A percentile compares a stretch with the other conserved stretches of the same genome.
phyloP scores from a whole-genome alignment of 2,329 filamentous ascomycete genomes.

The Gnomoniopsis smithogilvyi region DNA sequence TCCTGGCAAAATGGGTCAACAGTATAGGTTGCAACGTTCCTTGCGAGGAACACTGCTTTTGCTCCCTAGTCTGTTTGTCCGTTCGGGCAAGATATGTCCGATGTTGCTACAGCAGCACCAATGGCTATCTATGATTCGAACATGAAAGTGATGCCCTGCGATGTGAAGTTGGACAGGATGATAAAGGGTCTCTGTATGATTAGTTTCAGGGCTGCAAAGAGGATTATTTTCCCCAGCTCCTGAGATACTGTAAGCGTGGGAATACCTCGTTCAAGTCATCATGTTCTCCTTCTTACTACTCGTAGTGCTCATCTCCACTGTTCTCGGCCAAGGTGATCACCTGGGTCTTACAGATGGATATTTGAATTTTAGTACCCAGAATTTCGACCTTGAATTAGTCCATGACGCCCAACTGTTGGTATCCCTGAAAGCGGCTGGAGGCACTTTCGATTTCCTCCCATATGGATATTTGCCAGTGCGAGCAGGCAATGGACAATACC shows the following conservation, averaged over 20 bases:
- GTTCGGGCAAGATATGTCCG: conserved; percentile 10
- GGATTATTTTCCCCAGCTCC: too few species aligned
- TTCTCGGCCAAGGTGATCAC: conserved; percentile 25
- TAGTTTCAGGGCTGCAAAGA: too few species aligned
- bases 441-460: conserved; percentile 53
- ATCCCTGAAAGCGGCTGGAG: conserved; percentile 39
- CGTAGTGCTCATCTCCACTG: neutral
- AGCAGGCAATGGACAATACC: conserved; percentile 51
- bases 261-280: neutral
- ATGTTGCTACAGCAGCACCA: conserved; percentile 3
- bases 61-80: neutral
- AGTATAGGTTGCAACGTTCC: neutral
- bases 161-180: neutral
- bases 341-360: conserved; percentile 38
- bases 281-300: conserved; percentile 1
- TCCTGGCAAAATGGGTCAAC: neutral
- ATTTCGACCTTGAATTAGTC: conserved; percentile 41
- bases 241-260: neutral
- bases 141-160: neutral
- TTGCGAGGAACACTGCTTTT: neutral
- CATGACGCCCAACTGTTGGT: conserved; percentile 44
- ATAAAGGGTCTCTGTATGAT: neutral
- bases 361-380: conserved; percentile 34
- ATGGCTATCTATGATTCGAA: neutral
- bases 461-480: conserved; percentile 45